Evolutionary conservation across 2,329 filamentous ascomycete species (phyloP).

Genomic region (Drechslera avenae): DNA sequence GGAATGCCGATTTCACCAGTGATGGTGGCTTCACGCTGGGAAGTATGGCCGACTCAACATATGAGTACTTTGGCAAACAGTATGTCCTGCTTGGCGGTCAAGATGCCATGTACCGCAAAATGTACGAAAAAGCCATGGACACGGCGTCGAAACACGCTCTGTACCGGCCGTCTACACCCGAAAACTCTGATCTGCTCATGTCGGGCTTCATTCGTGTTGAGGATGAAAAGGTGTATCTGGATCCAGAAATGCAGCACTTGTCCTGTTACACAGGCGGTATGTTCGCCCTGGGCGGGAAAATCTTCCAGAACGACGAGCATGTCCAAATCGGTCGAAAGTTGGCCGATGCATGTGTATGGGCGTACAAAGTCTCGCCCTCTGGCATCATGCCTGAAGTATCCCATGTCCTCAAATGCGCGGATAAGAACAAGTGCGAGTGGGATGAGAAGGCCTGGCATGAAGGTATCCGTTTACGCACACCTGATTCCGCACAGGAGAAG

Average conservation of each 20-base stretch:
- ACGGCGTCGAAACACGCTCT: conserved; percentile 54
- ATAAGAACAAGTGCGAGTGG: conserved; percentile 56
- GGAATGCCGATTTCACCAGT: conserved; percentile 48
- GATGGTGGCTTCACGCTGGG: conserved; percentile 46
- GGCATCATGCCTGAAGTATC: conserved; percentile 68
- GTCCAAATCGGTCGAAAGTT: conserved; percentile 62
- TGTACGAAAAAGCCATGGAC: conserved; percentile 61
- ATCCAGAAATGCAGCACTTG: conserved; percentile 62
- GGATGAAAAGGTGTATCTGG: conserved; percentile 40
- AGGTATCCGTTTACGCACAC: conserved; percentile 37
- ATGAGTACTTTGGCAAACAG: conserved; percentile 49
- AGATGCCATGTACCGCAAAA: conserved; percentile 54
- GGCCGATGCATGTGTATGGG: conserved; percentile 67
- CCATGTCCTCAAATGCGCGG: conserved; percentile 57
- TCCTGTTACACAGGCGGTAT: conserved; percentile 67
- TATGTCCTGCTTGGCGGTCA: conserved; percentile 51
- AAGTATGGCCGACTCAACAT: conserved; percentile 48
- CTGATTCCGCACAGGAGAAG: conserved; percentile 29
- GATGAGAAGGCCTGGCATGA: conserved; percentile 58
- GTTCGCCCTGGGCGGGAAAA: conserved; percentile 64
- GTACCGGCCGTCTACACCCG: conserved; percentile 56
- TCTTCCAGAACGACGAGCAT: conserved; percentile 61
- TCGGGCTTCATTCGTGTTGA: conserved; percentile 51
- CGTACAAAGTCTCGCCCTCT: conserved; percentile 60
- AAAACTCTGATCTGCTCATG: conserved; percentile 54